Evolutionary conservation across 2,329 filamentous ascomycete species (phyloP), one percentile per base, ranked within the genome.

Genomic region (Apiospora hydei): DNA sequence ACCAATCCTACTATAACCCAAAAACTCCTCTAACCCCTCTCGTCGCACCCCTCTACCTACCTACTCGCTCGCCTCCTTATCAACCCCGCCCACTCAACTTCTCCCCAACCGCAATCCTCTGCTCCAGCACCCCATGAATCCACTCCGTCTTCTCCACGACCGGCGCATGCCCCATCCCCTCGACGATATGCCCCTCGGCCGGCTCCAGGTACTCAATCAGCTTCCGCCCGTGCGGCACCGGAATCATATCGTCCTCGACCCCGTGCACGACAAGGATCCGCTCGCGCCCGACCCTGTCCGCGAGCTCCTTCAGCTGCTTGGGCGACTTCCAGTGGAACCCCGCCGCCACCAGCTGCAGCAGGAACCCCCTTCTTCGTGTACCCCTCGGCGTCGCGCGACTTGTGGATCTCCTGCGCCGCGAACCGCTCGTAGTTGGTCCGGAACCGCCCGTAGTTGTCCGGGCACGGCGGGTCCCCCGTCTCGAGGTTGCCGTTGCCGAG

Each of bases 191-290:
- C 46, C 88, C 88, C 73, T 85, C 87, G 3, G 85, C 90, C 1
- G 94, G 93, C 75, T 85, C 73, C 38, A 98, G 78, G 64, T 88
- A 87, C 69, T 89, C 85, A 72, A 93, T 89, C 75, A 98, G 81
- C 80, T 92, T 88, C 78, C 89, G 83, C 0, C 90, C 94, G 79
- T 96, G 93, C 7, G 87, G 87, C 67, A 91, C 85, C 5, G 88
- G 89, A 76, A 98, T 92, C 92, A 98, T 95, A n/a, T 86, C 85
- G 81, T 98, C 95, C 13, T 82, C 82, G 0, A 88, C 91, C 10
- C 95, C 95, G 81, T 97, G 94, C 75, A 96, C 81, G 6, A 97
- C 89, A 76, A 94, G 81, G 75, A 98, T 95, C 44, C 94, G 85
- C 75, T 92, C 88, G 70, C 93, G 86, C 0, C 94, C 94, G 0